phyloP scores from a whole-genome alignment of 2,329 filamentous ascomycete genomes.

The Trichoderma hamatum region DNA sequence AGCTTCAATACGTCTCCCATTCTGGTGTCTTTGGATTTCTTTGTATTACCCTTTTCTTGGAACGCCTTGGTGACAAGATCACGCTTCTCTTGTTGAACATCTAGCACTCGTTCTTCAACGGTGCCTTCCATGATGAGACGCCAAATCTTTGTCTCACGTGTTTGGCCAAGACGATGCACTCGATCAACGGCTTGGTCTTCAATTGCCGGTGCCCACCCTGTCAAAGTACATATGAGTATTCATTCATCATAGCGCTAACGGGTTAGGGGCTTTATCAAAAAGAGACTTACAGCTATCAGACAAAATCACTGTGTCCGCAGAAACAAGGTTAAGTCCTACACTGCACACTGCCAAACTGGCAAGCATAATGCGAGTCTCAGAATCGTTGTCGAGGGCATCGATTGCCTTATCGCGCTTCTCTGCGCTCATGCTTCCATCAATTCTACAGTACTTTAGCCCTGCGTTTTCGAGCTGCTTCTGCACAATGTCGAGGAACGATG shows the following conservation, averaged over 20 bases:
- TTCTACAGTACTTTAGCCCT: constrained; percentile 66
- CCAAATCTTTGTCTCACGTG: constrained; percentile 75
- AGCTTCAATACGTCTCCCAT: constrained; percentile 56
- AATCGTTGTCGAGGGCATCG: constrained; percentile 65
- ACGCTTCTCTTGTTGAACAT: constrained; percentile 78
- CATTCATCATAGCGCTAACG: background rate
- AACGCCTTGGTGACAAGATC: constrained; percentile 78
- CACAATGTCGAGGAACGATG: constrained; percentile 71
- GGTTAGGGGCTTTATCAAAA: background rate
- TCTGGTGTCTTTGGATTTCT: constrained; percentile 60
- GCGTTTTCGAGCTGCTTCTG: constrained; percentile 66
- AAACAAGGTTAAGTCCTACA: constrained; percentile 83
- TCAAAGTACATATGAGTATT: background rate
- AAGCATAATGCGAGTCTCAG: constrained; percentile 72
- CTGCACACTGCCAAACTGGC: constrained; percentile 81
- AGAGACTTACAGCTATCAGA: constrained; percentile 67
- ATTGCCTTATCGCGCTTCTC: constrained; percentile 73
- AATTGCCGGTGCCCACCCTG: constrained; percentile 87
- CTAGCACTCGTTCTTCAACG: constrained; percentile 79
- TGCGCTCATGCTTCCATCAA: constrained; percentile 80
- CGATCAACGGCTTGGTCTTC: constrained; percentile 91
- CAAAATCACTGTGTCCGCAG: constrained; percentile 83
- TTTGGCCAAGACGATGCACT: constrained; percentile 85
- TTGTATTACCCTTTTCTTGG: constrained; percentile 64
- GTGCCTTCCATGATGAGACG: constrained; percentile 78